Evolutionary conservation across 1,284 basidiomycete genomes (phyloP).

Genomic region (Leccinum angustisporum): DNA sequence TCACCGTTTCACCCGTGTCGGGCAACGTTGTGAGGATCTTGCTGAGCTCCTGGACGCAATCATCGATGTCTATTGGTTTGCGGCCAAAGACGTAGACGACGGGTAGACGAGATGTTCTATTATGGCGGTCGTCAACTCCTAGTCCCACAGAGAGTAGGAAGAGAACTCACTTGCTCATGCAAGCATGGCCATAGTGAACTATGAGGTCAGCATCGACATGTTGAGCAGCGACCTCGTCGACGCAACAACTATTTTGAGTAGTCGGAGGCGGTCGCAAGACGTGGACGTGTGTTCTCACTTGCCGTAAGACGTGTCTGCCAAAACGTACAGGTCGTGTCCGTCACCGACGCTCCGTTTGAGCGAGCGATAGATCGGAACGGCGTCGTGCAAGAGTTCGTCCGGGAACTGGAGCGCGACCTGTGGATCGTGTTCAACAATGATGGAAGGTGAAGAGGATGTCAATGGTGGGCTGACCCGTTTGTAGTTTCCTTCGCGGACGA

Average conservation of each 20-base stretch:
- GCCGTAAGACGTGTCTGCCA: slow-evolving; percentile 97
- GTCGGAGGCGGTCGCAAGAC: neutral
- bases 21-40: slow-evolving; percentile 30
- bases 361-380: slow-evolving; percentile 81
- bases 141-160: neutral
- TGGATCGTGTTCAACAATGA: slow-evolving; percentile 9
- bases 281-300: slow-evolving; percentile 52
- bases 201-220: slow-evolving; percentile 92
- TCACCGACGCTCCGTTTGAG: slow-evolving; percentile 58
- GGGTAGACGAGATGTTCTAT: slow-evolving; percentile 75
- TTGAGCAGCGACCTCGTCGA: slow-evolving; percentile 94
- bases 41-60: slow-evolving; percentile 50
- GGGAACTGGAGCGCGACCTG: slow-evolving; percentile 95
- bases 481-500: slow-evolving; percentile 53
- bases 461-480: slow-evolving; percentile 49
- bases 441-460: neutral
- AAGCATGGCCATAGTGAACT: slow-evolving; percentile 97
- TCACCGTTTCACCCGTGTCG: slow-evolving; percentile 2
- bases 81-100: slow-evolving; percentile 86
- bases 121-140: neutral
- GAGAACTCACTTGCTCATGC: slow-evolving; percentile 77
- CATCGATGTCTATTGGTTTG: slow-evolving; percentile 51
- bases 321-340: slow-evolving; percentile 75
- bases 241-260: slow-evolving; percentile 75
- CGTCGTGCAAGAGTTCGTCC: slow-evolving; percentile 87